Base-by-base conservation (phyloP, 345 rosid genomes). In the Populus euphratica region DNA sequence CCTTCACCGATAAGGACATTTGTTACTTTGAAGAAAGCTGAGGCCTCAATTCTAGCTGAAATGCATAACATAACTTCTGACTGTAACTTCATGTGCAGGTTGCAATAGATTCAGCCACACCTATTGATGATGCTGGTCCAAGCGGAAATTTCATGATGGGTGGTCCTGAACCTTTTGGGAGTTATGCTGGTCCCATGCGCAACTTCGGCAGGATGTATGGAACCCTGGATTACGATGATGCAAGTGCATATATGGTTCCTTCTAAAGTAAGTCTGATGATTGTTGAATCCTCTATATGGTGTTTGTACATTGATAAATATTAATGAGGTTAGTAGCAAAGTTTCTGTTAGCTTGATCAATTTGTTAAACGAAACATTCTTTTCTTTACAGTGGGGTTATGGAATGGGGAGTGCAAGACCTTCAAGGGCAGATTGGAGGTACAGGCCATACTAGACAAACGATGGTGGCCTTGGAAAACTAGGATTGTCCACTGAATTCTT, bases 41-140 rank as follows among this genome's bases (percentile, higher is more conserved):
- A 35, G 31, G 33, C 13, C 38, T 75, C 54, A 29, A 13, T 21
- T 70, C 66, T 59, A 6, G 1, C 27, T 17, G n/a, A 56, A 23
- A 27, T 44, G 29, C n/a, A 25, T 27, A 56, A 4, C 33, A 74
- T 23, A 80, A 70, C 54, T 62, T 70, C 35, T 31, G 25, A 49
- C 21, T 50, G 73, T 49, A 18, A 77, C 76, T 77, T 29, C 65
- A 29, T 80, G 38, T 73, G 38, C 86, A 96, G 99, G 96, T 96
- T 73, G 99, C 97, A 35, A 96, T 93, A 81, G 99, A 96, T 90
- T 90, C 97, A 18, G 99, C 99, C 50, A 87, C 98, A 18, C 99
- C 99, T 69, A 83, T 93, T 76, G 96, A 90, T 65, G 97, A 96
- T 80, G 92, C 89, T 78, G 91, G 93, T 74, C 88, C 92, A 21